phyloP scores from a whole-genome alignment of 352 stramenopile genomes.

The Blastocystis sp. region DNA sequence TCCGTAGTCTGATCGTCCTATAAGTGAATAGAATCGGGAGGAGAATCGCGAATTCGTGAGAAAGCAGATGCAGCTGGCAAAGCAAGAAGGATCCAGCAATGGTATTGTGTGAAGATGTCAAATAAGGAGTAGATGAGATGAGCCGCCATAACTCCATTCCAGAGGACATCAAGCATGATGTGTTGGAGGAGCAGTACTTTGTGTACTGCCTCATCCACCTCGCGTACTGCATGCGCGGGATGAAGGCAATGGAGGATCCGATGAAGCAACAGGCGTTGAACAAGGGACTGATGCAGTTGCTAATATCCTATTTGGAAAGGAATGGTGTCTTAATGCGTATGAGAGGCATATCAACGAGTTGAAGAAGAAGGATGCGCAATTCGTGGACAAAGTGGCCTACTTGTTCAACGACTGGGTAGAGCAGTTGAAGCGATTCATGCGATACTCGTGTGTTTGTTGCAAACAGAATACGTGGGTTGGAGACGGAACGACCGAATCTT shows the following conservation, averaged over 20 bases:
- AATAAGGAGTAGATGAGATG: slow-evolving; percentile 32
- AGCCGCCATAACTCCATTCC: slow-evolving; percentile 46
- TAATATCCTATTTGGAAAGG: neutral
- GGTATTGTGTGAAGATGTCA: neutral
- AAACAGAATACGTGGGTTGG: slow-evolving; percentile 19
- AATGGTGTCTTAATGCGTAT: neutral
- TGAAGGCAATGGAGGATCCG: neutral
- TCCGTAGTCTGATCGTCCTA: neutral
- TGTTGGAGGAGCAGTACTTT: slow-evolving; percentile 26
- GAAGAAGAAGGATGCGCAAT: neutral
- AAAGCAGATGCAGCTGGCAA: slow-evolving; percentile 24
- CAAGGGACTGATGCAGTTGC: neutral
- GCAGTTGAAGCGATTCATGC: neutral
- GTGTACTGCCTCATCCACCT: slow-evolving; percentile 59
- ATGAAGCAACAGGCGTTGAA: neutral
- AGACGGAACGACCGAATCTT: slow-evolving; percentile 23
- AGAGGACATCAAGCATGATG: slow-evolving; percentile 11
- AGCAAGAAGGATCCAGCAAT: slow-evolving; percentile 11
- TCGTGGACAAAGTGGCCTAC: neutral
- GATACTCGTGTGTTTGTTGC: slow-evolving; percentile 19
- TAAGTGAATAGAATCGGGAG: neutral
- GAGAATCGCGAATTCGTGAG: slow-evolving; percentile 60
- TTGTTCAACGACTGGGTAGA: neutral
- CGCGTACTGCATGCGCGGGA: neutral
- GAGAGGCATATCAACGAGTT: neutral